Base-by-base conservation (phyloP, 2,329 filamentous ascomycete species). In the Zymoseptoria ardabiliae region DNA sequence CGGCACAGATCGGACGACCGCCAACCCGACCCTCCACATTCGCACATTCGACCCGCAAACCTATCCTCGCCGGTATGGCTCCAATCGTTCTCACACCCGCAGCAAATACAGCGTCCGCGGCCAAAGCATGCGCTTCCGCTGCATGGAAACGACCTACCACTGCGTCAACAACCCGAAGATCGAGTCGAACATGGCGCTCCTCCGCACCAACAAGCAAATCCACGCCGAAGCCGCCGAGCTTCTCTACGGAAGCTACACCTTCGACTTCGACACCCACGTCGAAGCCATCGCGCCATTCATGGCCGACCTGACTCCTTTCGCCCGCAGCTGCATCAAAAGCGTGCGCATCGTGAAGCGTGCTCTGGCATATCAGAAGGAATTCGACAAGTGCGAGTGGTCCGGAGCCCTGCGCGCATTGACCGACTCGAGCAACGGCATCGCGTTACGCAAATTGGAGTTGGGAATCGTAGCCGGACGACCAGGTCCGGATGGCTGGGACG, bases 271-370 rank as follows among this genome's bases (percentile, higher is more conserved):
- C 61, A 77, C 77, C 53, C 77, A 83, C 70, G 76, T 87, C 63
- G 84, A 87, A 70, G 82, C 84, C 17, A 77, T 84, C 5, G 77
- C 80, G 0, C 82, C 84, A 0, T 87, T 87, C 68, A 74, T 87
- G 48, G 73, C 75, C 30, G 83, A 86, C 68, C 76, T 85, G 35
- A 82, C 80, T 2, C 75, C 78, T 1, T 65, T 70, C 19, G 78
- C 35, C 2, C 76, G 81, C 35, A 69, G 71, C 9, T 73, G 80
- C 53, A 72, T 87, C 60, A 74, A 75, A 28, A 75, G 77, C 41
- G 71, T 87, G 10, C 76, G 77, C 11, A 65, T 87, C 20, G 79
- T 81, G 22, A 86, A 86, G 68, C 78, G 80, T 64, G 78, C 80
- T 0, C 73, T 83, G 25, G 74, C 82, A 6, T 78, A 81, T 55